These are phyloP conservation scores for Betula pendula DNA, from an alignment of 306 rosid genomes.

Conservation along the genomic window DNA sequence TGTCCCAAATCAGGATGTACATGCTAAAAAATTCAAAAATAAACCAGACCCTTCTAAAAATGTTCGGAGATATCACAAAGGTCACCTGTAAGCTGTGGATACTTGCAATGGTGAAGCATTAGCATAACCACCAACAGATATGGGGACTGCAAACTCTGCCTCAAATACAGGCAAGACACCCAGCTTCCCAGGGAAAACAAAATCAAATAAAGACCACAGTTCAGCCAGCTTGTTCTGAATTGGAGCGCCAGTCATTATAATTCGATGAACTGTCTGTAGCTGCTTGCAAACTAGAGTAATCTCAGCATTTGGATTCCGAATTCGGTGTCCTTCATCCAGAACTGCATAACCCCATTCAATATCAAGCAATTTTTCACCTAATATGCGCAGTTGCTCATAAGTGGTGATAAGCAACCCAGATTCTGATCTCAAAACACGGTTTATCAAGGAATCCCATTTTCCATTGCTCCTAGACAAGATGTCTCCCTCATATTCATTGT, in stretches of 20 bases:
- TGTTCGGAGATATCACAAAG: background rate
- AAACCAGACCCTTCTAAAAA: background rate
- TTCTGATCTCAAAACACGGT: conserved; percentile 66
- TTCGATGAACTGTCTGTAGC: conserved; percentile 90
- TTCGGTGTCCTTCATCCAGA: conserved; percentile 93
- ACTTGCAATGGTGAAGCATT: conserved; percentile 99
- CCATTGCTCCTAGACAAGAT: conserved; percentile 44
- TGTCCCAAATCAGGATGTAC: background rate
- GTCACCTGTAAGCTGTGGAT: conserved; percentile 93
- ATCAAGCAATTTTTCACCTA: conserved; percentile 79
- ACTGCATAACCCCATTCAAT: conserved; percentile 94
- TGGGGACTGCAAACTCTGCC: conserved; percentile 97
- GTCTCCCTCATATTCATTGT: conserved; percentile 48
- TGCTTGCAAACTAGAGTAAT: conserved; percentile 88
- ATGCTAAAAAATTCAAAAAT: background rate
- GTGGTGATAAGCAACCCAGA: conserved; percentile 93
- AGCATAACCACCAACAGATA: conserved; percentile 95
- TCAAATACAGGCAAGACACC: conserved; percentile 98
- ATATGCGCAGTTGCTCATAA: conserved; percentile 88
- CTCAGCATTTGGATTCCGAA: conserved; percentile 96
- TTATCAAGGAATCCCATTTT: conserved; percentile 82
- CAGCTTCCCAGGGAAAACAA: conserved; percentile 97
- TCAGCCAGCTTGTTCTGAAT: conserved; percentile 95
- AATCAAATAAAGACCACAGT: conserved; percentile 98
- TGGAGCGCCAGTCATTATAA: conserved; percentile 97